Conservation (phyloP, 2,329 filamentous ascomycete genomes). For the Teratosphaeria nubilosa region DNA sequence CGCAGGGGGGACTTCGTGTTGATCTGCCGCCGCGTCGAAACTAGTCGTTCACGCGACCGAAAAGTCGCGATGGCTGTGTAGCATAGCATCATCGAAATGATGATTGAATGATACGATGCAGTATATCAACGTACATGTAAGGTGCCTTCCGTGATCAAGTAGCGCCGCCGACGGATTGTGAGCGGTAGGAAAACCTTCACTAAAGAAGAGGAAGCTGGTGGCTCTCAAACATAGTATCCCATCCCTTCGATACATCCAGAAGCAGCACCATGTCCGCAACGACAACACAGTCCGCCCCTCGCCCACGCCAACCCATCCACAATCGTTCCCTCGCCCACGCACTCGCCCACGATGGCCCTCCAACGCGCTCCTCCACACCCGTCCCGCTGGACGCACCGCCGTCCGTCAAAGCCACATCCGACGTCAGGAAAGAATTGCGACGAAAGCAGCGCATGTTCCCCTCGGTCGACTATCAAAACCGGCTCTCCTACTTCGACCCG, state of each 20-base stretch:
- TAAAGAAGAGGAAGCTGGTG: not conserved
- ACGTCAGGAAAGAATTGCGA: conserved; percentile 71
- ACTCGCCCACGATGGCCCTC: not conserved
- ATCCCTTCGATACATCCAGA: not conserved
- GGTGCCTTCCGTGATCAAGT: not conserved
- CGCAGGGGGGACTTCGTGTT: not conserved
- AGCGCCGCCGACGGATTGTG: not conserved
- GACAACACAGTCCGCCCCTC: not conserved
- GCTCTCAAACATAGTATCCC: no score
- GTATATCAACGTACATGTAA: no score
- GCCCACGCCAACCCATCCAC: not conserved
- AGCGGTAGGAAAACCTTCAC: not conserved
- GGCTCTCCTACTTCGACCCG: conserved; percentile 92
- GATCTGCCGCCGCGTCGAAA: not conserved
- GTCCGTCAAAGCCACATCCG: conserved; percentile 76
- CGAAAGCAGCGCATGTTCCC: conserved; percentile 67
- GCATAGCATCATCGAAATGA: not conserved
- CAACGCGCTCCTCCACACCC: not conserved
- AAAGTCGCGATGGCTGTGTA: not conserved
- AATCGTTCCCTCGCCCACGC: not conserved
- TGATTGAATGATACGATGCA: not conserved
- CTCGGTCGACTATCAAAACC: conserved; percentile 79
- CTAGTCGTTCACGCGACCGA: not conserved
- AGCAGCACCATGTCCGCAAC: not conserved
- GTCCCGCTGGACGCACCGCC: conserved; percentile 81